Evolutionary conservation across 225 moss, liverwort and hornwort species (phyloP).

Genomic region (Sphagnum contortum): DNA sequence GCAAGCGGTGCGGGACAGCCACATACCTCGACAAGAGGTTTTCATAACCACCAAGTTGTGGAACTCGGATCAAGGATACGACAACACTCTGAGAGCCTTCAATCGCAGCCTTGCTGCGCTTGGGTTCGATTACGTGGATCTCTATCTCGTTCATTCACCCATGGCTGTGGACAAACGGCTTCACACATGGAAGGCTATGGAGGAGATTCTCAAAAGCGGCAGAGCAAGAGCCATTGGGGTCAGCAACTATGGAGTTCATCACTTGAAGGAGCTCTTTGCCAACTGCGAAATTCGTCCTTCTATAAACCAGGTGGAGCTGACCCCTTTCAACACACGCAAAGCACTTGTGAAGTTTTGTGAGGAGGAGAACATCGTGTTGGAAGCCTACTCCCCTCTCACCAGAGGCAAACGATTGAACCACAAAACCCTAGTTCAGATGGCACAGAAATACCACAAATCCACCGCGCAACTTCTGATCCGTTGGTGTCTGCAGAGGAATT

Average conservation of each 20-base stretch:
- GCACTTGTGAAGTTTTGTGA: constrained; percentile 78
- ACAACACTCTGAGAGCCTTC: constrained; percentile 65
- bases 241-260: constrained; percentile 87
- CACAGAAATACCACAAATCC: constrained; percentile 55
- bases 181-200: constrained; percentile 94
- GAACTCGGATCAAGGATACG: constrained; percentile 91
- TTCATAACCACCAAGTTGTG: constrained; percentile 90
- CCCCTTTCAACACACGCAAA: constrained; percentile 60
- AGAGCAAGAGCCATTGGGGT: constrained; percentile 86
- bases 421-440: constrained; percentile 23
- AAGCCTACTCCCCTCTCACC: constrained; percentile 90
- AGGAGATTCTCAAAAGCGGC: constrained; percentile 71
- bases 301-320: constrained; percentile 78
- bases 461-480: constrained; percentile 75
- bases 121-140: constrained; percentile 75
- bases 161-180: constrained; percentile 39
- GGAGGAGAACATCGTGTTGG: constrained; percentile 58
- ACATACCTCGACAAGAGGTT: constrained; percentile 76
- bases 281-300: constrained; percentile 73
- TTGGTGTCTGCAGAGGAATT: constrained; percentile 87
- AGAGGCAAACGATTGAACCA: constrained; percentile 54
- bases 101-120: constrained; percentile 68
- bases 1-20: constrained; percentile 67
- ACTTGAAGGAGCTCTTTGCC: constrained; percentile 76
- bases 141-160: constrained; percentile 88